Conservation (phyloP, 768 basidiomycete species). For the Leccinum longicurvipes region DNA sequence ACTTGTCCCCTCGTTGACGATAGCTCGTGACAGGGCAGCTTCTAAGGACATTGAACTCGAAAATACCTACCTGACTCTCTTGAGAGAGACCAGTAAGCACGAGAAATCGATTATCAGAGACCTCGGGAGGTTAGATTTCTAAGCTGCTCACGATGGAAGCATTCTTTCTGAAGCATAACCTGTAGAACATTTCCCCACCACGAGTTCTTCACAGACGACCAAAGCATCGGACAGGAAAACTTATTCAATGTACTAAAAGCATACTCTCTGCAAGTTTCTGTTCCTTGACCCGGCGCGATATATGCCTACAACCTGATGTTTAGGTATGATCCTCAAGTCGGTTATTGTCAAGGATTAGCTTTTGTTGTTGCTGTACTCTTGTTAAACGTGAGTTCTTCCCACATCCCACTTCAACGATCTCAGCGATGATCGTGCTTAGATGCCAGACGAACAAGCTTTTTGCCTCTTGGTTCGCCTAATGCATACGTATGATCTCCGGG, state of each 20-base stretch:
- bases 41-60: slow-evolving; percentile 91
- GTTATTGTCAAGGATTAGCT: slow-evolving; percentile 96
- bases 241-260: slow-evolving; percentile 97
- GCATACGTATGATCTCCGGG: slow-evolving; percentile 94
- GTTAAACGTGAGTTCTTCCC: slow-evolving; percentile 63
- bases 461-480: slow-evolving; percentile 91
- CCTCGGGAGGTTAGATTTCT: slow-evolving; percentile 62
- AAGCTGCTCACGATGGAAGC: neutral
- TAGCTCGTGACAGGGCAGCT: slow-evolving; percentile 61
- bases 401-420: neutral
- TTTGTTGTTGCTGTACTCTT: slow-evolving; percentile 94
- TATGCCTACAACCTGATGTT: slow-evolving; percentile 7
- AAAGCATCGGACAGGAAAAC: slow-evolving; percentile 95
- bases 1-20: slow-evolving; percentile 10
- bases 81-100: slow-evolving; percentile 83
- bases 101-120: slow-evolving; percentile 95
- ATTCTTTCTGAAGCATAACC: slow-evolving; percentile 11
- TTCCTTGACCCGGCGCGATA: neutral
- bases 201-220: slow-evolving; percentile 91
- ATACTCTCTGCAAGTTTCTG: slow-evolving; percentile 74
- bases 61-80: slow-evolving; percentile 69
- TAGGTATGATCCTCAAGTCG: slow-evolving; percentile 89
- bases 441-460: slow-evolving; percentile 99
- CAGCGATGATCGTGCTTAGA: slow-evolving; percentile 46
- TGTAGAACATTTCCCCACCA: slow-evolving; percentile 93